Base-by-base conservation (phyloP, 1,139 yeast species). In the Pichia sp. region DNA sequence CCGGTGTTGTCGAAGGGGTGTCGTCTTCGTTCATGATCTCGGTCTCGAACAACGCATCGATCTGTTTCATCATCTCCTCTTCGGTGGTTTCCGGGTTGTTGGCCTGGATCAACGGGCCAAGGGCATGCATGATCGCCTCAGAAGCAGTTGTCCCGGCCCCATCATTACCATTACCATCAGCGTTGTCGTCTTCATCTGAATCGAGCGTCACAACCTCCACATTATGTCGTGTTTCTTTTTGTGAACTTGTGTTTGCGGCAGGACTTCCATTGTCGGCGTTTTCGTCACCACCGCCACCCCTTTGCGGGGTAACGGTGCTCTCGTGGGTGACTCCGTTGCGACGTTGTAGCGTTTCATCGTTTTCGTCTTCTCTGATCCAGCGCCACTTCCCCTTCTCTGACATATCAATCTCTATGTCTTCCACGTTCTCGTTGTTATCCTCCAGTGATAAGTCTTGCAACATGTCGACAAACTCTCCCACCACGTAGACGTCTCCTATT, bases 401-500 rank as follows among this genome's bases (percentile, higher is more conserved):
- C 32, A 67, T 57, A 51, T 64, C 64, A 19, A 67, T 61, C 45
- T 59, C 62, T 6, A 63, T 54, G 3, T 53, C 54, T 4, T 55
- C 50, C 5, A 62, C 57, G 4, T 55, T 46, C 2, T 57, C 55
- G 5, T 50, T 16, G 34, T 57, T 52, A 23, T 51, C 57, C 23
- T 55, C 59, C 19, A 51, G 47, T n/a, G 53, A 47, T 11, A 65
- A 47, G 36, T 58, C 57, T 19, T 50, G 51, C 16, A 68, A 46
- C 13, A 68, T 57, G 31, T 65, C 69, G 10, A 59, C 54, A 7
- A 68, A 55, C 19, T 66, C 70, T 1, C 66, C 67, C 42, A 67
- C 62, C 8, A 67, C 60, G 36, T 67, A 67, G 26, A 68, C 49
- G 51, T 68, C 70, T 4, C 70, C 70, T 0, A 65, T 59, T 13